Conservation (phyloP, 1,139 yeast species). For the Blastobotrys serpentis region DNA sequence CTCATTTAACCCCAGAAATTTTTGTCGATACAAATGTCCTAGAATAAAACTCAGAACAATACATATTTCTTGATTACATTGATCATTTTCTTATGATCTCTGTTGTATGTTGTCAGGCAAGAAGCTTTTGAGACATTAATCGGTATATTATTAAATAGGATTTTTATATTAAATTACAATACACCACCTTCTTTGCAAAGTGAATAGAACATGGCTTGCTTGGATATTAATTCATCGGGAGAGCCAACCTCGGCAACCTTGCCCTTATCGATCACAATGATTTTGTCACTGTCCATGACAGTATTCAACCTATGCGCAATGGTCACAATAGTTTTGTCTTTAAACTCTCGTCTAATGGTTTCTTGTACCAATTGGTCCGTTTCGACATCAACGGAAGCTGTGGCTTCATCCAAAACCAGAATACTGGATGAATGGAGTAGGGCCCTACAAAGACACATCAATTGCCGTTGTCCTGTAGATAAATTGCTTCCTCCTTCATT, state of each 20-base stretch:
- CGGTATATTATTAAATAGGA: no score
- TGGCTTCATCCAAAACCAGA: constrained; percentile 74
- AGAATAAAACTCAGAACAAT: constrained; percentile 18
- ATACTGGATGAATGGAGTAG: constrained; percentile 61
- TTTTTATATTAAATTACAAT: no score
- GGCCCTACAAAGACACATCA: constrained; percentile 72
- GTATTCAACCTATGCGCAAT: constrained; percentile 83
- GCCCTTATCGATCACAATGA: constrained; percentile 66
- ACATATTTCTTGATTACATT: constrained; percentile 21
- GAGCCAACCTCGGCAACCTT: constrained; percentile 65
- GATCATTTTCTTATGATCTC: constrained; percentile 5
- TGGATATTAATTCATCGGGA: constrained; percentile 46
- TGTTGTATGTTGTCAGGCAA: constrained; percentile 20
- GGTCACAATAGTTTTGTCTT: constrained; percentile 66
- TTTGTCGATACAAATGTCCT: constrained; percentile 17
- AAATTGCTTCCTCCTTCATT: constrained; percentile 60
- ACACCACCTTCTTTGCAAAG: constrained; percentile 13
- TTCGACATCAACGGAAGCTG: constrained; percentile 79
- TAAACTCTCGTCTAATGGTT: constrained; percentile 64
- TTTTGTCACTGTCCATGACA: constrained; percentile 72
- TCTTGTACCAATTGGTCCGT: constrained; percentile 74
- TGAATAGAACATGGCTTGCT: constrained; percentile 2
- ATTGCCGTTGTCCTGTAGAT: constrained; percentile 74
- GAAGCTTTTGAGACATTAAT: constrained; percentile 21
- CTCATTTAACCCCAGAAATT: background rate